Evolutionary conservation across 352 stramenopile genomes (phyloP).

Genomic region (Phytophthora pisi): DNA sequence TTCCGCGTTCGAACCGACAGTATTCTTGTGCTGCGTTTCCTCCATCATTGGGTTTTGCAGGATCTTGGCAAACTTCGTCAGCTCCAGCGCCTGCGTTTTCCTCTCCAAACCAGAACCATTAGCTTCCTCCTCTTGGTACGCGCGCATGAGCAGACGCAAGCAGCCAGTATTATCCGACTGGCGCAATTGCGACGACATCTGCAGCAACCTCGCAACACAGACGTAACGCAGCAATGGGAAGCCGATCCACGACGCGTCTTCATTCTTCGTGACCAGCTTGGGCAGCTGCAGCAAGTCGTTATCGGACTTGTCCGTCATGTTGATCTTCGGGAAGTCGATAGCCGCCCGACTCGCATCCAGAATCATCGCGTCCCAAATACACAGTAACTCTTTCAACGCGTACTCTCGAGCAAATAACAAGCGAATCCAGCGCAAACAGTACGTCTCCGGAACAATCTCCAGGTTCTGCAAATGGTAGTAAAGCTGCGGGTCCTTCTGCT

Average conservation of each 20-base stretch:
- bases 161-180: constrained; percentile 70
- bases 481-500: constrained; percentile 81
- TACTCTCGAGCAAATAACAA: constrained; percentile 84
- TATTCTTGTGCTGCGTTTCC: constrained; percentile 18
- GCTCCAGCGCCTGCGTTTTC: constrained; percentile 26
- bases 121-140: constrained; percentile 39
- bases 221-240: constrained; percentile 78
- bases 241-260: constrained; percentile 47
- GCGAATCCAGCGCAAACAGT: constrained; percentile 82
- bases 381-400: constrained; percentile 59
- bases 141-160: constrained; percentile 76
- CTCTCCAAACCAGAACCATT: constrained; percentile 1
- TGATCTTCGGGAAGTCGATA: constrained; percentile 49
- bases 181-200: constrained; percentile 61
- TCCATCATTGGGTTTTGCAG: constrained; percentile 67
- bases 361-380: constrained; percentile 79
- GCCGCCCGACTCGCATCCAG: constrained; percentile 33
- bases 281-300: constrained; percentile 48
- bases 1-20: neutral
- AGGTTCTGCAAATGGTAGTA: constrained; percentile 84
- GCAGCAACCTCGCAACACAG: constrained; percentile 67
- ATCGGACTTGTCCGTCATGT: constrained; percentile 39
- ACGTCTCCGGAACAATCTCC: constrained; percentile 81
- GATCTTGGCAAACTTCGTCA: constrained; percentile 60
- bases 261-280: constrained; percentile 19